Percentiles rank a stretch among this genome's conserved stretches.
Evolutionary conservation across 164 flowering plant species (phyloP).

Genomic region (Magnolia kwangsiensis): DNA sequence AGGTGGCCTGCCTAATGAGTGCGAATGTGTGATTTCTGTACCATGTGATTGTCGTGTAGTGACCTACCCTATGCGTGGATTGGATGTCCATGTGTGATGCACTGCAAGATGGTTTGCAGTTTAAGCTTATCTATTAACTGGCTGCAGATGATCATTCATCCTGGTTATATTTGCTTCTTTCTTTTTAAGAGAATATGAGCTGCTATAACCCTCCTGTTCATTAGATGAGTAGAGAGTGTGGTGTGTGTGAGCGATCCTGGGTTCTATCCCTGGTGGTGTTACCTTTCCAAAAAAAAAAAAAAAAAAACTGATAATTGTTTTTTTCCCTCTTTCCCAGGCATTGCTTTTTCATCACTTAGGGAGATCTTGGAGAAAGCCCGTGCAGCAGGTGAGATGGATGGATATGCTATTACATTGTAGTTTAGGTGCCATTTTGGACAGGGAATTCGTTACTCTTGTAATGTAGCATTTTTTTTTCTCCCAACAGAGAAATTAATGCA

Average conservation of each 20-base stretch:
- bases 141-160: not conserved
- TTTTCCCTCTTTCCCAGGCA: constrained; percentile 44
- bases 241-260: no score
- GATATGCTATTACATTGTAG: not conserved
- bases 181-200: not conserved
- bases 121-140: not conserved
- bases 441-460: not conserved
- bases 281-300: no score
- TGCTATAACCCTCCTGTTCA: not conserved
- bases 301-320: not conserved
- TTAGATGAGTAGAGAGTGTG: no score
- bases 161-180: not conserved
- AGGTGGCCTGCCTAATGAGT: no score
- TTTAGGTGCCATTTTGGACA: not conserved
- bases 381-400: constrained; percentile 44
- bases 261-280: no score
- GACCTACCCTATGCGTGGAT: not conserved
- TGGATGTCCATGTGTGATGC: not conserved
- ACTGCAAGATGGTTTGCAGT: not conserved
- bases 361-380: constrained; percentile 82
- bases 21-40: no score
- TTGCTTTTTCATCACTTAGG: constrained; percentile 72
- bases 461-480: no score
- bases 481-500: no score
- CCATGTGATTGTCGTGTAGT: not conserved